Evolutionary conservation across 306 rosid species (phyloP).

Genomic region (Prunus mume): DNA sequence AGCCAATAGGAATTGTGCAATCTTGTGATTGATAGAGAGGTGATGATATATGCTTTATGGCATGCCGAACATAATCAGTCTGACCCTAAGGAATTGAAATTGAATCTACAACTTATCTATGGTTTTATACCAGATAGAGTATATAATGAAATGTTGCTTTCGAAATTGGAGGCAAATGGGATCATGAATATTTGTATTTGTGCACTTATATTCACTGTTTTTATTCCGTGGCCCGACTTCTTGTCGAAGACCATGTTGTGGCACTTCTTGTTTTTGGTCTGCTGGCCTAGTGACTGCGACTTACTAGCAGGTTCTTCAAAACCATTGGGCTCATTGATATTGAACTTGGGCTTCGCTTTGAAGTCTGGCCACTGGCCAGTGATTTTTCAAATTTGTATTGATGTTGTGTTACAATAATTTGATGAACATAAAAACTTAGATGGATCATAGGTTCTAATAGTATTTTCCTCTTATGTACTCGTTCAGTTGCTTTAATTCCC

Average conservation of each 20-base stretch:
- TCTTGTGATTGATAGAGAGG: not conserved
- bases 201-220: not conserved
- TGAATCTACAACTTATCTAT: not conserved
- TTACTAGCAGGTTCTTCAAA: not conserved
- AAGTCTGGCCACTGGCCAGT: not conserved
- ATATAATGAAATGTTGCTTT: not conserved
- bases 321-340: not conserved
- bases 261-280: not conserved
- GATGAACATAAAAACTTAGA: not conserved
- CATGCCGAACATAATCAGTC: not conserved
- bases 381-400: not conserved
- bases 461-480: constrained; percentile 73
- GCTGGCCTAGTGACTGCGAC: not conserved
- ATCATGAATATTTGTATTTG: not conserved
- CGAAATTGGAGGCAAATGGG: not conserved
- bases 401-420: not conserved
- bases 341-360: not conserved
- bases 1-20: not conserved
- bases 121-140: not conserved
- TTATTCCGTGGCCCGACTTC: not conserved
- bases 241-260: not conserved
- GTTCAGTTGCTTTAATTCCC: constrained; percentile 66
- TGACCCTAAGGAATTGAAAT: not conserved
- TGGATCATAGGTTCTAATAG: constrained; percentile 25
- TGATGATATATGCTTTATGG: constrained; percentile 5